Evolutionary conservation across 139 green algal genomes (phyloP).

Genomic region (Mychonastes homosphaera): DNA sequence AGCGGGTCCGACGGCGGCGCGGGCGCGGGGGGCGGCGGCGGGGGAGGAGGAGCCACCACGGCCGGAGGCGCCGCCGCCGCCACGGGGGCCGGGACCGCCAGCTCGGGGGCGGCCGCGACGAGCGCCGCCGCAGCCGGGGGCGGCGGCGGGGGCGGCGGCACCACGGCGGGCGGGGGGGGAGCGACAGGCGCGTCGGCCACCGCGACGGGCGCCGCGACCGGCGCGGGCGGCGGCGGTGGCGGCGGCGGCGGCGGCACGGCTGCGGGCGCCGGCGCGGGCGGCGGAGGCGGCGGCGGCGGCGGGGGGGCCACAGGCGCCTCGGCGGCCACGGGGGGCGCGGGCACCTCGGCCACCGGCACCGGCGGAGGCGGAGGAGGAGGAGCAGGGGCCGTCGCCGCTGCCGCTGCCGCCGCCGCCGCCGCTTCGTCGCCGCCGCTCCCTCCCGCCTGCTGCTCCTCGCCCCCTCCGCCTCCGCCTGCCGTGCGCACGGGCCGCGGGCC

Average conservation of each 20-base stretch:
- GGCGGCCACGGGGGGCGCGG: not conserved
- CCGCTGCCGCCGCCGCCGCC: not conserved
- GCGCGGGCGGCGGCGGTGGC: not conserved
- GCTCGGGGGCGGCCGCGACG: too few relatives aligned
- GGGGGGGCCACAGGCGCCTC: not conserved
- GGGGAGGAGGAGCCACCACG: too few relatives aligned
- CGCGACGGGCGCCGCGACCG: not conserved
- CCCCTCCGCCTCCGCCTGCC: too few relatives aligned
- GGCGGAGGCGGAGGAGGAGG: not conserved
- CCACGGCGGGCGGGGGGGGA: not conserved
- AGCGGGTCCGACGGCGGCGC: too few relatives aligned
- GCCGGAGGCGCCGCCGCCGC: too few relatives aligned
- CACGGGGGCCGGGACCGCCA: too few relatives aligned
- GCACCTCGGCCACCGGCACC: not conserved
- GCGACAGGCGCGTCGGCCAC: not conserved
- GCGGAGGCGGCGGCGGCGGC: too few relatives aligned
- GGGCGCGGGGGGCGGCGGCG: too few relatives aligned
- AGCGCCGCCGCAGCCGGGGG: too few relatives aligned
- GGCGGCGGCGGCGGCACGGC: not conserved
- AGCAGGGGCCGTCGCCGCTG: too few relatives aligned
- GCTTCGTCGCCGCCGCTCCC: not conserved
- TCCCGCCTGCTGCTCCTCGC: slow-evolving; percentile 13
- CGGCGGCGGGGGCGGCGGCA: too few relatives aligned
- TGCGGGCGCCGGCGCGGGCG: too few relatives aligned
- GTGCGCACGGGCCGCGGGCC: slow-evolving; percentile 19